Evolutionary conservation across 345 rosid species (phyloP), one percentile per base, ranked within the genome.

Genomic region (Syzygium grande): DNA sequence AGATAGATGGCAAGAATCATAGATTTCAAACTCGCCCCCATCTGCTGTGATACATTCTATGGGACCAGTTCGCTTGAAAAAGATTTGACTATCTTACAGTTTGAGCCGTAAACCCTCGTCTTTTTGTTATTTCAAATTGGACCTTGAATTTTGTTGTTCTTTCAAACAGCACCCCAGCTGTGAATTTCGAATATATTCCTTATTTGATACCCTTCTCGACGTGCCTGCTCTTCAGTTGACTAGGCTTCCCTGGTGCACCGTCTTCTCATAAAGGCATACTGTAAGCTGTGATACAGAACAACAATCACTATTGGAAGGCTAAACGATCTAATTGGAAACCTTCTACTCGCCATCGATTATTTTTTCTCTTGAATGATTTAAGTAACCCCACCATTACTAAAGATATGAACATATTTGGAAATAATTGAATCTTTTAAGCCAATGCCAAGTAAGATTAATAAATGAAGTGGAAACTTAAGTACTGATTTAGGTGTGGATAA

Each of bases 61-160:
- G 54, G 14, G 54, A 52, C 16, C 5, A 52, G 54, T 13, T 52
- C 14, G 54, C 54, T 52, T 90, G 84, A 65, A 88, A 30, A 89
- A 87, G 5, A 92, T 87, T 86, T 51, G 52, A 13, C 11, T 51
- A 4, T 51, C 52, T 43, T 43, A 51, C 4, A 51, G 4, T 51
- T 51, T 11, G 52, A 51, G 52, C 52, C 52, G 14, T 58, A 25
- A 13, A 25, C 65, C 30, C 30, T 58, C 15, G 29, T 1, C 65
- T 2, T 6, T 4, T 25, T 9, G 23, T 30, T 17, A 68, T 68
- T 0, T 0, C 5, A 16, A 16, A 34, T 16, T 7, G 43, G 43
- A 7, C 79, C 23, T 68, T 29, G 79, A 30, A 16, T 68, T 38
- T 30, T 68, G 79, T 30, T 30, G 16, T 65, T 30, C 79, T 68